Evolutionary conservation across 1,284 basidiomycete species (phyloP), one percentile per base, ranked within the genome.

Genomic region (Lignosus rhinocerotis): DNA sequence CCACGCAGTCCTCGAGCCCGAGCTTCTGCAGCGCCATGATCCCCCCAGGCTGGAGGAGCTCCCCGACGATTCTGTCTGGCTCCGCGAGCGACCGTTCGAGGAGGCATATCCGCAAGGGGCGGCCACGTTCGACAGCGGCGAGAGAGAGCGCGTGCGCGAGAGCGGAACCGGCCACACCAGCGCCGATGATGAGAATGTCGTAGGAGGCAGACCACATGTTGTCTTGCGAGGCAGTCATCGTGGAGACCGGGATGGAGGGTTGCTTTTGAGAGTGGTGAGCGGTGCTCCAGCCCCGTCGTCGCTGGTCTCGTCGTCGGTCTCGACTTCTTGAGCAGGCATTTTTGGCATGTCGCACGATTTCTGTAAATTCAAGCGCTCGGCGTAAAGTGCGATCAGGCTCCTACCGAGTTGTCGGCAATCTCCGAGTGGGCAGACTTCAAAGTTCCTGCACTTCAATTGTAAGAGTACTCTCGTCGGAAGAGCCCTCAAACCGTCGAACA

Each of bases 51-150:
- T 99, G 96, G 19, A 99, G 79, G 1, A 99, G 86, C 75, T 99
- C 97, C 38, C 97, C 96, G 39, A 99, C 96, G 67, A 99, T 98
- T 25, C 96, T 85, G 80, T 98, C 94, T 0, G 97, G 96, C 73
- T 96, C 91, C 0, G 88, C 80, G 11, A 98, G 81, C 41, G 96
- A 96, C 47, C 95, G 85, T 75, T 97, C 94, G 60, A 97, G 77
- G 2, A 96, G 76, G 19, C 88, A 87, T 61, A 96, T 87, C n/a
- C 84, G 85, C 33, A 95, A 80, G 1, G 88, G 87, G 53, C 78
- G 77, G 19, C 73, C 55, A 55, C 82, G 80, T 9, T 76, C 69
- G 44, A 79, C 68, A 11, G 70, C 54, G 55, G 72, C 61, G 16
- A 80, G 80, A 6, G 89, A 83, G 52, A 93, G 84, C 0, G 85